Base-by-base conservation (phyloP, 2,329 filamentous ascomycete species). In the Beauveria bassiana region DNA sequence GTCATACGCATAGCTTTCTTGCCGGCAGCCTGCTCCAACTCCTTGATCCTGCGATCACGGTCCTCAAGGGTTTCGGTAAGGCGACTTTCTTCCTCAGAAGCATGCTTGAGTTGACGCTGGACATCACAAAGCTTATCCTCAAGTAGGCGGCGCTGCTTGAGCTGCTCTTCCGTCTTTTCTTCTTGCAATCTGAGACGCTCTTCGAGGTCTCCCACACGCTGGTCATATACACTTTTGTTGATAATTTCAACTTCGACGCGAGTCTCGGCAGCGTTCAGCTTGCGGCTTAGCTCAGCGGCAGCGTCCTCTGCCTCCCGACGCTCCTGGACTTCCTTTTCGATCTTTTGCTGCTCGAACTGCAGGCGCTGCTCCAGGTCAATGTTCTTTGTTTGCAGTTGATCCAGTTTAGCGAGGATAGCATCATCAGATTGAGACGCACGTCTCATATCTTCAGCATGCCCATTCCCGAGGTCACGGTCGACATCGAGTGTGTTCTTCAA, bases 111-210 rank as follows among this genome's bases (percentile, higher is more conserved):
- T 24, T 88, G 80, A 60, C 86, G 81, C 72, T 92, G 87, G n/a
- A 86, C 80, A 69, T 93, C 88, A 5, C 86, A 83, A 16, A 91
- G 77, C 63, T 84, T 84, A 68, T 93, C 89, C 70, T 93, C 89
- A 1, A 87, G 86, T 40, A 84, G 80, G 59, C 88, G 83, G 62
- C 89, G 84, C 53, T 76, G 75, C 50, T 81, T 77, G 63, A 87
- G 75, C 67, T 93, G 88, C 58, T 84, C 75, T 64, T 91, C 87
- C 1, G 81, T 82, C 61, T 82, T 81, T 42, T 80, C 79, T 66
- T 91, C 86, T 42, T 88, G 83, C 10, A 82, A 74, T 63, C 82
- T 81, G 51, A 91, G 78, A 70, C 86, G 86, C 51, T 85, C 86
- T 70, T 92, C 89, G 1, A 93, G 79, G 50, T 90, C 87, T 43